Evolutionary conservation across 306 rosid genomes (phyloP), one percentile per base, ranked within the genome.

Genomic region (Inga laurina): DNA sequence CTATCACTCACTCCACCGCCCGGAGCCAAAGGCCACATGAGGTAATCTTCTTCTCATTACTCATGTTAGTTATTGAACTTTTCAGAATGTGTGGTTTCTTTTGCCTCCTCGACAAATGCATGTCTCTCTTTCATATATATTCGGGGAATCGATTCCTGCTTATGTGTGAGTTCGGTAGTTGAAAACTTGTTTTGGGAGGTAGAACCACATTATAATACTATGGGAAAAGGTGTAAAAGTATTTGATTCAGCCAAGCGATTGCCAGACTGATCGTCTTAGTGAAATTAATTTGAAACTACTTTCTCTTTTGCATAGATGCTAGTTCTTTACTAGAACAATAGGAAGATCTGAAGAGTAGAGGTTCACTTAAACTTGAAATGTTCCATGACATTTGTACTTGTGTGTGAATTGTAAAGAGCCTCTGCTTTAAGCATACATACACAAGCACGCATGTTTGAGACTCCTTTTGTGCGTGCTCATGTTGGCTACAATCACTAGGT

Each of bases 1-100:
- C 83, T 10, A 82, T 90, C 66, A 86, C 91, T 39, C 68, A 88
- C 35, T 85, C 67, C 82, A 86, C 85, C 10, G 81, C 82, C 67
- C 81, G 64, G 10, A 51, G 62, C 65, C 71, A 77, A 32, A 46
- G 54, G 73, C 82, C 45, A 76, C 13, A 32, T 32, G 71, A 81
- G 88, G 88, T 85, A 69, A 24, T 22, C 1, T 11, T 37, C 43
- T 75, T 52, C n/a, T 51, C 43, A 22, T 59, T 48, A n/a, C 13
- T 39, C 30, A 37, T 62, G 18, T 16, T 14, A n/a, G 22, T 48
- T 27, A 16, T 10, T 37, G 7, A n/a, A 59, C 1, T n/a, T 76
- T 22, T 66, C 66, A 3, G 34, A 22, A 59, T 72, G n/a, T 41
- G 1, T 49, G 75, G 19, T 32, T 3, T 41, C 41, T 15, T 46